Evolutionary conservation across 257 asterid genomes (phyloP).

Genomic region (Nicotiana noctiflora): DNA sequence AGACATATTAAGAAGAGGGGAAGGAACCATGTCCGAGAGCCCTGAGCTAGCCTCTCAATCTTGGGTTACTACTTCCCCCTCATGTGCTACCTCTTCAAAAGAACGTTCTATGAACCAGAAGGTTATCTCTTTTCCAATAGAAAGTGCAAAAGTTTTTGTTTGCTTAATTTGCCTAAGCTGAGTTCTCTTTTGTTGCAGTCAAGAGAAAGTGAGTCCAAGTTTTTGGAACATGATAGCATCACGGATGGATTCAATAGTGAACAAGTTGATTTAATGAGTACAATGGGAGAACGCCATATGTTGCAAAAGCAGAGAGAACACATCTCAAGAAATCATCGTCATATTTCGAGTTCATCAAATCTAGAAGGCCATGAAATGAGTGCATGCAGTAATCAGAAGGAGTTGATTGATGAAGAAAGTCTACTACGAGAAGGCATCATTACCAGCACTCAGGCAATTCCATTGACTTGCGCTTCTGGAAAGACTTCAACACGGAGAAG

Average conservation of each 20-base stretch:
- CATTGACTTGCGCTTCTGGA: slow-evolving; percentile 26
- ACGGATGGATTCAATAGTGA: slow-evolving; percentile 20
- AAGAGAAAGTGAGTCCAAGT: slow-evolving; percentile 21
- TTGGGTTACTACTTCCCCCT: slow-evolving; percentile 25
- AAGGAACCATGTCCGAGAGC: slow-evolving; percentile 29
- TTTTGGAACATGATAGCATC: slow-evolving; percentile 19
- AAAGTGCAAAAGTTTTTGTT: background rate
- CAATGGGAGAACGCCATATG: slow-evolving; percentile 20
- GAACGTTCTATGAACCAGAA: slow-evolving; percentile 20
- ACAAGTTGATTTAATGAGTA: slow-evolving; percentile 17
- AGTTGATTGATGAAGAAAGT: slow-evolving; percentile 27
- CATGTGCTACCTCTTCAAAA: slow-evolving; percentile 11
- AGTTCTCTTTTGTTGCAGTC: slow-evolving; percentile 34
- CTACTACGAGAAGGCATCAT: slow-evolving; percentile 27
- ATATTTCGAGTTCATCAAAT: slow-evolving; percentile 24
- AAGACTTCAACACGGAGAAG: slow-evolving; percentile 30
- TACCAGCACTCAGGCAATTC: slow-evolving; percentile 9
- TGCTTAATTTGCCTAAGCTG: background rate
- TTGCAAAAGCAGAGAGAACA: slow-evolving; percentile 21
- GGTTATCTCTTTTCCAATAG: slow-evolving; percentile 18
- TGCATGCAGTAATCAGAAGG: slow-evolving; percentile 18
- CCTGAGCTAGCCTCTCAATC: slow-evolving; percentile 27
- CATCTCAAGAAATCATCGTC: slow-evolving; percentile 16
- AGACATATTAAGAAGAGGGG: slow-evolving; percentile 25
- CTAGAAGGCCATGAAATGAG: slow-evolving; percentile 23